Conservation (phyloP, 2,329 filamentous ascomycete species). For the Colletotrichum higginsianum region DNA sequence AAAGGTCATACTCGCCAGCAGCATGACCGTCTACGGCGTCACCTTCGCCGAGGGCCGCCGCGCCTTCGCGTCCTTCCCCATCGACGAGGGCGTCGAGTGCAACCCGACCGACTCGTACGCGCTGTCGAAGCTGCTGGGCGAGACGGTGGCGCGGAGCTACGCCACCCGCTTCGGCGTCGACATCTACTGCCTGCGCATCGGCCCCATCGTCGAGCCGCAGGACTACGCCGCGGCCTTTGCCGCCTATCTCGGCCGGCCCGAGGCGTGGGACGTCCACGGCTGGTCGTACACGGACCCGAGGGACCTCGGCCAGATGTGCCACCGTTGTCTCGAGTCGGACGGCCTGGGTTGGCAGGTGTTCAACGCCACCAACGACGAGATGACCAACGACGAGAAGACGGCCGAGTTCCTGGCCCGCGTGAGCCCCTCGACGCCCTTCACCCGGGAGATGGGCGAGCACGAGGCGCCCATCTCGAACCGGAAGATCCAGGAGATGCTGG, state of each 20-base stretch:
- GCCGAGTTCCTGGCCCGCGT: slow-evolving; percentile 65
- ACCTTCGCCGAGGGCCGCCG: slow-evolving; percentile 72
- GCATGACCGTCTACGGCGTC: slow-evolving; percentile 73
- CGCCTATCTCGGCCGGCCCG: slow-evolving; percentile 64
- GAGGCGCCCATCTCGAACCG: slow-evolving; percentile 74
- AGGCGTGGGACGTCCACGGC: slow-evolving; percentile 68
- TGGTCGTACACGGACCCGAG: slow-evolving; percentile 76
- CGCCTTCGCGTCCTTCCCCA: slow-evolving; percentile 70
- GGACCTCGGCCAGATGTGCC: slow-evolving; percentile 74
- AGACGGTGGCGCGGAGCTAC: slow-evolving; percentile 70
- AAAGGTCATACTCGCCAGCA: slow-evolving; percentile 74
- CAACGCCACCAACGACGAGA: slow-evolving; percentile 75
- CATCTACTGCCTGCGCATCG: slow-evolving; percentile 74
- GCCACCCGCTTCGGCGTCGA: slow-evolving; percentile 69
- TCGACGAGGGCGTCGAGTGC: slow-evolving; percentile 71
- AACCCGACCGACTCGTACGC: slow-evolving; percentile 75
- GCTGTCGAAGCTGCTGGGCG: slow-evolving; percentile 71
- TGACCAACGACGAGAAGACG: slow-evolving; percentile 68
- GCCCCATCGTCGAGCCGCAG: slow-evolving; percentile 73
- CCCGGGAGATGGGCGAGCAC: slow-evolving; percentile 68
- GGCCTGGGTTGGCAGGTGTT: slow-evolving; percentile 75
- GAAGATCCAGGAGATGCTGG: slow-evolving; percentile 72
- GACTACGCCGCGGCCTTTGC: slow-evolving; percentile 71
- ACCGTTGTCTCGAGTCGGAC: slow-evolving; percentile 65
- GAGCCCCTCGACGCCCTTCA: slow-evolving; percentile 65